Percentiles rank a stretch among this genome's conserved stretches.
These are phyloP conservation scores for Arachis monticola DNA, from an alignment of 331 rosid species.

Conservation along the genomic window DNA sequence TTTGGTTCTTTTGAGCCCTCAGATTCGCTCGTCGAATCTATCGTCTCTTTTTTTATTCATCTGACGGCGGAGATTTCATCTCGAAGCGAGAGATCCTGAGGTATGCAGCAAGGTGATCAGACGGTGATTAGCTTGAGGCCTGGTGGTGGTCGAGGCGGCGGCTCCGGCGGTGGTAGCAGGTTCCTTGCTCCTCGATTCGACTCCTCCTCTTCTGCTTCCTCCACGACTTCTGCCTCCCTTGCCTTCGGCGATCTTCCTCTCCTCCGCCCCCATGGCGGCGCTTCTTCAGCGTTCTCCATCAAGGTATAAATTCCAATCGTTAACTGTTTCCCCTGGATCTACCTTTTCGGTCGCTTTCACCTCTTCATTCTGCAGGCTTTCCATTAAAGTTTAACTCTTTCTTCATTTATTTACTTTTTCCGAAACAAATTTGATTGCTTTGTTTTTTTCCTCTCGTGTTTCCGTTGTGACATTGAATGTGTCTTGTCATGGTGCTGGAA, in stretches of 20 bases:
- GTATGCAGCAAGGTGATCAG: slow-evolving; percentile 99
- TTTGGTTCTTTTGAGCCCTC: not conserved
- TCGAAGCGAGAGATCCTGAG: slow-evolving; percentile 58
- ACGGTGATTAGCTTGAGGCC: slow-evolving; percentile 98
- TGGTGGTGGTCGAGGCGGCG: slow-evolving; percentile 93
- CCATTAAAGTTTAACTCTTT: not conserved
- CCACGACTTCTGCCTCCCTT: slow-evolving; percentile 48
- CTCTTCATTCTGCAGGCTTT: not conserved
- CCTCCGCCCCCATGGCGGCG: slow-evolving; percentile 66
- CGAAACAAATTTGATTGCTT: not conserved
- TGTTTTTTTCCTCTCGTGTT: not conserved
- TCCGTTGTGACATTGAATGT: not conserved
- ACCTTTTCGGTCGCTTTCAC: slow-evolving; percentile 1
- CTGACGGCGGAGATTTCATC: slow-evolving; percentile 47
- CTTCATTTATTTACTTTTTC: not conserved
- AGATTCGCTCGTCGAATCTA: slow-evolving; percentile 59
- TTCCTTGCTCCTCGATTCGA: slow-evolving; percentile 77
- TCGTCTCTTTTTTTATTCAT: slow-evolving; percentile 20
- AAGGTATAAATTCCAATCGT: slow-evolving; percentile 53
- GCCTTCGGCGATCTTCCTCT: slow-evolving; percentile 74
- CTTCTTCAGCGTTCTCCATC: slow-evolving; percentile 50
- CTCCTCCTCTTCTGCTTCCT: slow-evolving; percentile 47
- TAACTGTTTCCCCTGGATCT: slow-evolving; percentile 58
- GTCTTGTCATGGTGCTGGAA: not conserved
- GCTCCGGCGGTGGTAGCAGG: slow-evolving; percentile 65